Evolutionary conservation across 805 yeast species (phyloP), one percentile per base, ranked within the genome.

Genomic region (Saturnispora dispora): DNA sequence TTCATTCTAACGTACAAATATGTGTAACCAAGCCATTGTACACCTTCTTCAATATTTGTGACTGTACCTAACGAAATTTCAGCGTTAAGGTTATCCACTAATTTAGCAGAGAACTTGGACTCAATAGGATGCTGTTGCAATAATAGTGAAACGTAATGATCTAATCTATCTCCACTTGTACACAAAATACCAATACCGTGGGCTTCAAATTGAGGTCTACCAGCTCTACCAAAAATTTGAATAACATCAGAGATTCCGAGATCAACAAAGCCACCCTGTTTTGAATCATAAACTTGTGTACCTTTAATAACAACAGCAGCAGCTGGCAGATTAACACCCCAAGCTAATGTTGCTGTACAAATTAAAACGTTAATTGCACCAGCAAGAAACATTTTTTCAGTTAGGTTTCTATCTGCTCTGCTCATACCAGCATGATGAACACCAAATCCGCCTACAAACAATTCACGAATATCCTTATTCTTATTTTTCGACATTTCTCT

Each of bases 281-380:
- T 88, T 0, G 98, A 77, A 63, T 93, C 95, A 63, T 93, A 93
- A 0, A 93, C 89, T 62, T 91, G 96, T 0, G 99, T 93, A 0
- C 99, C 99, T 61, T 93, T 93, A 32, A 93, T 82, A 55, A 93
- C 87, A 20, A 93, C 99, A 40, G 89, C 96, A 1, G 96, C 97
- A 6, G 99, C 99, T 2, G 99, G 99, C 53, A 93, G 72, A 63
- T 93, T 93, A 18, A 93, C 98, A 77, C 99, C 99, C 99, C 99
- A 93, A 0, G 99, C 99, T 53, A 93, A 77, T 0, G 99, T 93
- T 0, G 99, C 96, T 2, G 99, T 93, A 75, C 96, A 89, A 60
- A 95, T 85, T 17, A 93, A 70, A 0, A 93, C 98, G 53, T 83
- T 86, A 55, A 93, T 84, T 0, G 89, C 85, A 41, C 99, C 98